These are phyloP conservation scores for Verticillium alfalfae DNA, from an alignment of 2,329 filamentous ascomycete species.

Conservation along the genomic window DNA sequence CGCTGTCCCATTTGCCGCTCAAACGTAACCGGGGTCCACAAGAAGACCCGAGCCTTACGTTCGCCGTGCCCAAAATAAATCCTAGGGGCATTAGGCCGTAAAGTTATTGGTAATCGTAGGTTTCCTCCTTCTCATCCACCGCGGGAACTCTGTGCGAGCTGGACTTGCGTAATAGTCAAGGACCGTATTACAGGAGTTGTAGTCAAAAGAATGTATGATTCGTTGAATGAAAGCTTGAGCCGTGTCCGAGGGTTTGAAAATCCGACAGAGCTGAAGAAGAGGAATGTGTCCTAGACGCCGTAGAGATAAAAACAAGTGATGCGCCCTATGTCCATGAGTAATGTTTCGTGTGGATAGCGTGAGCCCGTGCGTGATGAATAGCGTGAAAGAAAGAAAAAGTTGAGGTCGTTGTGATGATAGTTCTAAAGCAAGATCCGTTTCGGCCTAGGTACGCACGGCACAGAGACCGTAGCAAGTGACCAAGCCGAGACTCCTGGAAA, in stretches of 20 bases:
- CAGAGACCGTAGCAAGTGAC: neutral
- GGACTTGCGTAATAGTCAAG: neutral
- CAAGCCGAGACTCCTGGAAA: neutral
- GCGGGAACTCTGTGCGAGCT: neutral
- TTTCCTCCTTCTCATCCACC: neutral
- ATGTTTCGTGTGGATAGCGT: neutral
- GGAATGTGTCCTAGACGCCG: neutral
- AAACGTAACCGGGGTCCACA: neutral
- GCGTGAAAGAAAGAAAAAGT: neutral
- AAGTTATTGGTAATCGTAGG: neutral
- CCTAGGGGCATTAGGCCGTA: neutral
- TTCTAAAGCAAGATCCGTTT: neutral
- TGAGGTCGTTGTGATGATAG: neutral
- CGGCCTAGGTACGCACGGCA: neutral
- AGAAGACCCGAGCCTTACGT: neutral
- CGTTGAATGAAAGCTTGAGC: neutral
- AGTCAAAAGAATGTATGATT: neutral
- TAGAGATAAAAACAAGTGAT: neutral
- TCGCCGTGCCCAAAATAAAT: neutral
- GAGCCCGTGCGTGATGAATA: neutral
- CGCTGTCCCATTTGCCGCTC: neutral
- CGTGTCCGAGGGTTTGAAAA: neutral
- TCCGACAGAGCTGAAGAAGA: neutral
- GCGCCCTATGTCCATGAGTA: neutral
- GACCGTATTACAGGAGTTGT: neutral